Evolutionary conservation across 495 filamentous ascomycete genomes (phyloP).

Genomic region (Lasiosphaeria miniovina): DNA sequence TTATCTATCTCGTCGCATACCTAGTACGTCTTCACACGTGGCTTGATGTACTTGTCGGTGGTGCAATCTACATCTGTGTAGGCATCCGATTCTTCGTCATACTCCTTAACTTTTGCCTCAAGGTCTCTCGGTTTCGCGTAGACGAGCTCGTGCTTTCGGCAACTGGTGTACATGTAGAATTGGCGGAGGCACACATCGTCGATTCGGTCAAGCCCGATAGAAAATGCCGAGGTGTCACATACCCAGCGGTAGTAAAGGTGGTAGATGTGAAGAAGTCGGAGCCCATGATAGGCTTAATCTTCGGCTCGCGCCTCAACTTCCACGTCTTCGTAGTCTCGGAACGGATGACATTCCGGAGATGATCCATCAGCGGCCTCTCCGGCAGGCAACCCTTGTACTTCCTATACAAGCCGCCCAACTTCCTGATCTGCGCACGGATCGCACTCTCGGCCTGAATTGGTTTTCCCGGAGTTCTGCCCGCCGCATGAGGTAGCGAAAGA

Average conservation of each 20-base stretch:
- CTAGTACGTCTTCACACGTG: slow-evolving; percentile 11
- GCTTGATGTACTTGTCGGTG: slow-evolving; percentile 4
- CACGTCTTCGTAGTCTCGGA: slow-evolving; percentile 11
- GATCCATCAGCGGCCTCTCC: slow-evolving; percentile 15
- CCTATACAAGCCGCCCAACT: slow-evolving; percentile 17
- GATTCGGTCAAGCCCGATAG: slow-evolving; percentile 17
- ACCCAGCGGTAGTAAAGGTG: slow-evolving; percentile 18
- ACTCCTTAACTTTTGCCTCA: slow-evolving; percentile 6
- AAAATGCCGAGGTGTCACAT: slow-evolving; percentile 12
- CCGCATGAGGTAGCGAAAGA: slow-evolving; percentile 18
- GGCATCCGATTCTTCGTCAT: slow-evolving; percentile 16
- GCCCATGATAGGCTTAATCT: slow-evolving; percentile 20
- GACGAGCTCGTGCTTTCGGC: slow-evolving; percentile 19
- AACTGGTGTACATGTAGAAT: slow-evolving; percentile 18
- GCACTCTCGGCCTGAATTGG: slow-evolving; percentile 14
- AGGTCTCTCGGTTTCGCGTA: slow-evolving; percentile 16
- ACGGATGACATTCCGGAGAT: slow-evolving; percentile 13
- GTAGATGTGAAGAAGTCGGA: slow-evolving; percentile 15
- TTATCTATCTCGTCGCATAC: slow-evolving; percentile 10
- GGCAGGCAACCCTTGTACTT: slow-evolving; percentile 14
- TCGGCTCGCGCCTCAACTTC: slow-evolving; percentile 17
- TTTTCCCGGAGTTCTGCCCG: slow-evolving; percentile 12
- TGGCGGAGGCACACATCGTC: slow-evolving; percentile 15
- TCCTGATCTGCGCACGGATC: slow-evolving; percentile 14
- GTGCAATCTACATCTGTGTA: slow-evolving; percentile 12